These are phyloP conservation scores for Chaetomium sp. DNA, from an alignment of 2,329 filamentous ascomycete species.

Conservation along the genomic window DNA sequence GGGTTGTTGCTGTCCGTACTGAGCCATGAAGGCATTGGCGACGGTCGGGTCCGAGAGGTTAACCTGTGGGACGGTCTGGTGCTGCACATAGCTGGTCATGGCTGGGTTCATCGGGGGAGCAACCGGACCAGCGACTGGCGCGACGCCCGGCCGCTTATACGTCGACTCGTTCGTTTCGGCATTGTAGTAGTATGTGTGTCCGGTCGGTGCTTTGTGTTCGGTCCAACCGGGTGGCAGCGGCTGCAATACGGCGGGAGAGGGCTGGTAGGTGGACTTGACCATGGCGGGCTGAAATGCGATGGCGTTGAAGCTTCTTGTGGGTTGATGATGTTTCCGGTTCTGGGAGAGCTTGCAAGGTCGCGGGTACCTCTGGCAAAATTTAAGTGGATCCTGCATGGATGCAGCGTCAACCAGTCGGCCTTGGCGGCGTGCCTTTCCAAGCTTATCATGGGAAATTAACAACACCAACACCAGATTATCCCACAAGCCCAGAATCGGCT, in stretches of 20 bases:
- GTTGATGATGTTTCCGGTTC: neutral
- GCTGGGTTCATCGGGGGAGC: slow-evolving; percentile 17
- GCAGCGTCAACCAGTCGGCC: neutral
- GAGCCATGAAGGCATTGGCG: slow-evolving; percentile 63
- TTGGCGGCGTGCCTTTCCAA: neutral
- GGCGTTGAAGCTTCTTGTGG: neutral
- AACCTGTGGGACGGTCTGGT: slow-evolving; percentile 43
- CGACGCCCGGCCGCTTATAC: slow-evolving; percentile 70
- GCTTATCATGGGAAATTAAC: too few species aligned
- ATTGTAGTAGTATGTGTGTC: slow-evolving; percentile 89
- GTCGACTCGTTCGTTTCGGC: slow-evolving; percentile 80
- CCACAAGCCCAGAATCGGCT: too few species aligned
- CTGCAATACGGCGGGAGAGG: slow-evolving; percentile 51
- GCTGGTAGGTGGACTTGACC: slow-evolving; percentile 77
- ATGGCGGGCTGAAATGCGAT: slow-evolving; percentile 45
- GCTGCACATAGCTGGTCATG: slow-evolving; percentile 46
- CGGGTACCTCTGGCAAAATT: neutral
- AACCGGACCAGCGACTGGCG: slow-evolving; percentile 14
- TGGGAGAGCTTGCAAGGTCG: neutral
- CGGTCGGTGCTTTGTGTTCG: slow-evolving; percentile 87
- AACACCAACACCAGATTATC: too few species aligned
- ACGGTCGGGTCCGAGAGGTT: slow-evolving; percentile 57
- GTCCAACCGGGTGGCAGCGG: slow-evolving; percentile 82
- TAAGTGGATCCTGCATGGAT: neutral
- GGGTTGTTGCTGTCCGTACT: slow-evolving; percentile 42